These are phyloP conservation scores for Knoxia roxburghii DNA, from an alignment of 257 asterid species.

Conservation along the genomic window DNA sequence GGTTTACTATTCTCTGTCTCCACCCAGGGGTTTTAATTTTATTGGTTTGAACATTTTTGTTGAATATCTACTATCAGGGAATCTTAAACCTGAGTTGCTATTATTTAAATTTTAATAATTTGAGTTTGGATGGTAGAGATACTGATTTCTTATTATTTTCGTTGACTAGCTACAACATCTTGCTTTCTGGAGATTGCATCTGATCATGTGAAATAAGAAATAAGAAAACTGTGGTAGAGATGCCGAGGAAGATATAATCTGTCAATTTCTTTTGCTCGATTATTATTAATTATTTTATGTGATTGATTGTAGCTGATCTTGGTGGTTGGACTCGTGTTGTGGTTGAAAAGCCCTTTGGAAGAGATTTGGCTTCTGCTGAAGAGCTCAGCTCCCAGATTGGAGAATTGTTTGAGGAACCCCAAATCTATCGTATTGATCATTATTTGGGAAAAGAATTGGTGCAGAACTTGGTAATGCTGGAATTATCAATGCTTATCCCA, in stretches of 20 bases:
- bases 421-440: constrained; percentile 95
- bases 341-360: constrained; percentile 99
- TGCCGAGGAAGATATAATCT: background rate
- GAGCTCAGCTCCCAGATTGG: constrained; percentile 94
- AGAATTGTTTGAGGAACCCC: constrained; percentile 79
- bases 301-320: constrained; percentile 62
- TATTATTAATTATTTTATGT: constrained; percentile 14
- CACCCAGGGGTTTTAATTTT: background rate
- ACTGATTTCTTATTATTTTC: background rate
- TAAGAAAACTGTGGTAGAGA: background rate
- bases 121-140: background rate
- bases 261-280: background rate
- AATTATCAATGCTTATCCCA: constrained; percentile 4
- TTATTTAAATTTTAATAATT: background rate
- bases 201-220: too few species aligned
- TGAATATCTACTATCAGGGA: background rate
- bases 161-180: background rate
- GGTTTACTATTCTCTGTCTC: background rate
- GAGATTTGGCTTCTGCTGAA: constrained; percentile 93
- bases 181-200: background rate
- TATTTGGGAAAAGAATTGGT: constrained; percentile 98
- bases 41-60: background rate
- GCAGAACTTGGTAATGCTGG: constrained; percentile 77
- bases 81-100: background rate
- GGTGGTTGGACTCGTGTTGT: constrained; percentile 99